These are phyloP conservation scores for Pythium volutum DNA, from an alignment of 352 stramenopile genomes.

Conservation along the genomic window DNA sequence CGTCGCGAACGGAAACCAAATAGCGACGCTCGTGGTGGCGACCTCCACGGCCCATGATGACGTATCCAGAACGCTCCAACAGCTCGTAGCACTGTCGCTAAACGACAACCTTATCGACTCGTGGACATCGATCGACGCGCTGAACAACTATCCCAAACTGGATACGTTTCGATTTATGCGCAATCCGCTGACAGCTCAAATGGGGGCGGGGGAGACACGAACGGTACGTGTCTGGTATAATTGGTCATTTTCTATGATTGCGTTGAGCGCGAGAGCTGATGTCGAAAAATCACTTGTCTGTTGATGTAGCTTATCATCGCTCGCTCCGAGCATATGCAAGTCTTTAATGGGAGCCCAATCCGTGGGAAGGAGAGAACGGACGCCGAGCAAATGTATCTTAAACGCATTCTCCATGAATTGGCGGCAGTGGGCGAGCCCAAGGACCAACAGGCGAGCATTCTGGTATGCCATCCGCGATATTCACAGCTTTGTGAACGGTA, in stretches of 20 bases:
- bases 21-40: slow-evolving; percentile 40
- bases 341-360: slow-evolving; percentile 71
- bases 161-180: slow-evolving; percentile 61
- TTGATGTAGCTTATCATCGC: slow-evolving; percentile 51
- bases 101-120: slow-evolving; percentile 65
- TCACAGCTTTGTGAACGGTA: slow-evolving; percentile 44
- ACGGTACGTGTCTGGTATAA: slow-evolving; percentile 32
- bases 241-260: background rate
- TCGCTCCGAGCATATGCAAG: slow-evolving; percentile 39
- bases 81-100: slow-evolving; percentile 54
- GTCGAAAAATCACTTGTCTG: background rate
- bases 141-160: slow-evolving; percentile 61
- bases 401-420: slow-evolving; percentile 73
- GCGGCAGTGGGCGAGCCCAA: slow-evolving; percentile 31
- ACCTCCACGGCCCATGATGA: background rate
- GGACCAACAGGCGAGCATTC: slow-evolving; percentile 30
- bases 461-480: slow-evolving; percentile 50
- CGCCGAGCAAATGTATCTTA: slow-evolving; percentile 80
- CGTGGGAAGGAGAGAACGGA: slow-evolving; percentile 60
- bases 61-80: slow-evolving; percentile 29
- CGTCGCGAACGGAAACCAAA: slow-evolving; percentile 54
- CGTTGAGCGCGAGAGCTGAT: background rate
- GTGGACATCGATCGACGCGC: slow-evolving; percentile 72
- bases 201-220: slow-evolving; percentile 62
- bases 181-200: slow-evolving; percentile 60